Evolutionary conservation across 164 flowering plant species (phyloP), one percentile per base, ranked within the genome.

Genomic region (Macadamia integrifolia): DNA sequence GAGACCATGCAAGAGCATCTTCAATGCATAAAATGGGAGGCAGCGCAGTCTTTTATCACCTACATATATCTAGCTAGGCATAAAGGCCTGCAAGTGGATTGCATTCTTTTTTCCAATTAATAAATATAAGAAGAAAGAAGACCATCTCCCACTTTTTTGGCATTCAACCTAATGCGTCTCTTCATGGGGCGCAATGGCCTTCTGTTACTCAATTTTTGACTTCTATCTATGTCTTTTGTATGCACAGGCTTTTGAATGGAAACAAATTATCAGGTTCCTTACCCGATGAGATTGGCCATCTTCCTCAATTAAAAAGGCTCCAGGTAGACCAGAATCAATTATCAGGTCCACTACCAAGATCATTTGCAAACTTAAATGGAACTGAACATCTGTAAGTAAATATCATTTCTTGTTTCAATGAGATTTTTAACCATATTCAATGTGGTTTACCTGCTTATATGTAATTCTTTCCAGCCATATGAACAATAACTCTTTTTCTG

Each of bases 401-500:
- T 32, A 32, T 68, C 60, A 58, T 57, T 57, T 43, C 30, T 42
- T 42, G 63, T 66, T 29, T 61, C 29, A 31, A 40, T 71, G 31
- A 29, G 9, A n/a, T 66, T 61, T 46, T 31, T 13, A 12, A 58
- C 52, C 42, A 56, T 65, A 31, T 58, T 15, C 1, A 28, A 57
- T 17, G 0, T 46, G 29, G 53, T 9, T 61, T 55, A 14, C 28
- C 53, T 56, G 35, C 60, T 58, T 62, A 6, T 30, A 17, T 62
- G n/a, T 73, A 17, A 43, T 60, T 68, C 23, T 69, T 30, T 72
- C 82, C 77, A 93, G 97, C 67, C 97, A 93, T 82, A 66, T 93
- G 84, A 93, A 93, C 80, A 86, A 93, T 76, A 93, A 93, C 66
- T 85, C 92, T 57, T 62, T 93, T 18, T 85, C 89, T 76, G 97